These are phyloP conservation scores for Cryoendolithus antarcticus DNA, from an alignment of 2,329 filamentous ascomycete species.

Conservation along the genomic window DNA sequence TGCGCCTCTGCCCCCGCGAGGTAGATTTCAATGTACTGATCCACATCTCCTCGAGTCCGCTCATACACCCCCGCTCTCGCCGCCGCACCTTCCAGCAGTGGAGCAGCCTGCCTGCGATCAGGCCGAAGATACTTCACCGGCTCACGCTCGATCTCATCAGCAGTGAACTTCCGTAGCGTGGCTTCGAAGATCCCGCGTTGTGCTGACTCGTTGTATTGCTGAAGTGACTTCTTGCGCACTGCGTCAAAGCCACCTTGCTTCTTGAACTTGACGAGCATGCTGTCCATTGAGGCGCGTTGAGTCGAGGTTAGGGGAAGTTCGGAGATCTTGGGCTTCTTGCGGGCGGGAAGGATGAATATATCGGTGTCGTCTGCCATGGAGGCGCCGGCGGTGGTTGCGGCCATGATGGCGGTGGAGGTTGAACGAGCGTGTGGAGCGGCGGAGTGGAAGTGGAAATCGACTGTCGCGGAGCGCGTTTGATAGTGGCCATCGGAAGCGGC, in stretches of 20 bases:
- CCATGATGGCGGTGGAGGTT: conserved; percentile 6
- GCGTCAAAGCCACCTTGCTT: conserved; percentile 76
- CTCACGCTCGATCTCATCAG: conserved; percentile 63
- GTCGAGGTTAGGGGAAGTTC: conserved; percentile 62
- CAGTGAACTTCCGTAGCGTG: conserved; percentile 42
- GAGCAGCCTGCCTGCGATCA: conserved; percentile 60
- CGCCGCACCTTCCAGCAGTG: conserved; percentile 65
- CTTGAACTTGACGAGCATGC: conserved; percentile 67
- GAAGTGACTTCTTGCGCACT: conserved; percentile 64
- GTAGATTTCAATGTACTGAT: conserved; percentile 52
- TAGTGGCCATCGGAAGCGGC: too few relatives aligned
- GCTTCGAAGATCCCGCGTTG: conserved; percentile 33
- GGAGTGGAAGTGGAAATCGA: neutral
- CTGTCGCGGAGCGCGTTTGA: neutral
- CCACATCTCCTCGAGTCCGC: conserved; percentile 54
- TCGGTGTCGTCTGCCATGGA: conserved; percentile 12
- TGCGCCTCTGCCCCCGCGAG: conserved; percentile 54
- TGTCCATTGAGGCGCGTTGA: conserved; percentile 61
- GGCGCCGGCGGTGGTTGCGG: conserved; percentile 5
- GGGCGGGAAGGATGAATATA: conserved; percentile 22
- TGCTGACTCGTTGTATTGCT: conserved; percentile 48
- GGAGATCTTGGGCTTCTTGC: conserved; percentile 56
- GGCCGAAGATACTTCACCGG: conserved; percentile 56
- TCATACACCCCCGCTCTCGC: conserved; percentile 67
- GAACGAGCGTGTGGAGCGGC: neutral